Base-by-base conservation (phyloP, 75 land plant species). In the Sequoiadendron giganteum region DNA sequence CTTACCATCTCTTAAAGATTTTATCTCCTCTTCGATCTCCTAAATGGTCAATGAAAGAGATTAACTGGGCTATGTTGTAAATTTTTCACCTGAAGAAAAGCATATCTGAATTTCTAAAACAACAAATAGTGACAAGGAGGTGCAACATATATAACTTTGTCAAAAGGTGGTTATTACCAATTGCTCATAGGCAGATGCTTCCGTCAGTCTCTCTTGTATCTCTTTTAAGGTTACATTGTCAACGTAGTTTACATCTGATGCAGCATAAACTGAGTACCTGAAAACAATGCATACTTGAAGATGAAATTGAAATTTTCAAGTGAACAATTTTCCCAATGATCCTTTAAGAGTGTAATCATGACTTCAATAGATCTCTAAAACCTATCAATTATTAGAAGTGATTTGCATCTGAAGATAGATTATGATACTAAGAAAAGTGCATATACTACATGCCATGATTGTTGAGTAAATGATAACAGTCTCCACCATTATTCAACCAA, bases 11-110 rank as follows among this genome's bases (percentile, higher is more conserved):
- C 84, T 90, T 11, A 90, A 38, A 40, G 85, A 40, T 88, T 72
- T 88, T 34, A 90, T 73, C 78, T 90, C 90, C 79, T 90, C 73
- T 72, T 90, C 89, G 36, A 90, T 80, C 68, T 45, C 85, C 90
- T 90, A 54, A 54, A 84, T 32, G 39, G 52, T 10, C 85, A 87
- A 49, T 40, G 25, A 52, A 19, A 45, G n/a, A 87, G 75, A 21
- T 72, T n/a, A 72, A 30, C 28, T 8, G 75, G 75, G 75, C 34
- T 30, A 28, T 72, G 11, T 30, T 9, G 11, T 72, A 61, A 28
- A 30, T 1, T 5, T 72, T 72, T 72, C 75, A 72, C 75, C 32
- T 28, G 34, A 72, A 72, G 11, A 72, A 68, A 68, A 72, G 30
- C 75, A 30, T 72, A 72, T 72, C 75, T 72, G 75, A 72, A 72